Base-by-base conservation (phyloP, 2,329 filamentous ascomycete genomes). In the Xylariaceae sp. region DNA sequence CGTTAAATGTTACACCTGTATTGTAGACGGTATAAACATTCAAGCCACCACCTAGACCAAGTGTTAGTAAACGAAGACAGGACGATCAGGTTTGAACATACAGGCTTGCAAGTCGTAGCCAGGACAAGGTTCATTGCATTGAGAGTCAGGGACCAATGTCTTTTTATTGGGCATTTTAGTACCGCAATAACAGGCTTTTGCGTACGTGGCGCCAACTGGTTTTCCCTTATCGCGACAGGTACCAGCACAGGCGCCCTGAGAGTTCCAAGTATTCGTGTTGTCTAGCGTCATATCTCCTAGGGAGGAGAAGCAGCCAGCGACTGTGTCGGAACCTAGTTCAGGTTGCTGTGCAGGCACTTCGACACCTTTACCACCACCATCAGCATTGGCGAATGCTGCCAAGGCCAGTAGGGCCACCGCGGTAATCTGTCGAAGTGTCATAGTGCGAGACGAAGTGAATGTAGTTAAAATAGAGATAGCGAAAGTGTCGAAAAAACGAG, bases 121-220 rank as follows among this genome's bases (percentile, higher is more conserved):
- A 21, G 80, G 75, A 68, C 91, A 96, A 0, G 75, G 67, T 26
- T 77, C 78, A 65, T 81, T 76, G 72, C 91, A 96, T 15, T 83
- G 72, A 7, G 67, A 68, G 65, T 86, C 79, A 42, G 78, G 72
- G 6, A 82, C 78, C 55, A 84, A 67, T 39, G 74, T 73, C 15
- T 73, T 73, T 37, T 74, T 64, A 15, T 84, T 75, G 0, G 91
- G 91, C 45, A 92, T 78, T 54, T 76, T 71, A 58, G 83, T 73
- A 55, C 90, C 91, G 65, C 91, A 95, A 65, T 77, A 88, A 72
- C 91, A 96, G 59, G 82, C 71, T 16, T 76, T 74, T 16, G 78
- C 76, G 7, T 78, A 80, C 42, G 88, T 72, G 30, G 78, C 89
- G 63, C 85, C 81, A 7, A 90, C 86, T 1, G 77, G 61, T 30